Conservation (phyloP, 495 filamentous ascomycete species). For the Tuber indicum region DNA sequence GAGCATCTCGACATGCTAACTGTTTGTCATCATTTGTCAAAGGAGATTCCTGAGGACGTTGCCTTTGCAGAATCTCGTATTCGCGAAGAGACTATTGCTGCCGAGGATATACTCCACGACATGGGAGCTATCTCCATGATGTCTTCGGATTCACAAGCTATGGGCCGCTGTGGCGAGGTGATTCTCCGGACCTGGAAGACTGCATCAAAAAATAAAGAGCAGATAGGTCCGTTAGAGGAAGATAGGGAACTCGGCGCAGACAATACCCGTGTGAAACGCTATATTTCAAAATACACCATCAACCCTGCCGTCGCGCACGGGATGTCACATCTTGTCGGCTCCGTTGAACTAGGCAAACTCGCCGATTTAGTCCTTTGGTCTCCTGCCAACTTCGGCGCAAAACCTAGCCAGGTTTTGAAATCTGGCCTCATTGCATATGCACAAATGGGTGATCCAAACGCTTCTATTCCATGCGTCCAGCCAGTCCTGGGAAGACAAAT, state of each 20-base stretch:
- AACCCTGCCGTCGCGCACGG: constrained; percentile 94
- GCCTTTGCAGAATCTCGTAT: constrained; percentile 95
- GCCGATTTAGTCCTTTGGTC: constrained; percentile 91
- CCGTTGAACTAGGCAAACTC: constrained; percentile 80
- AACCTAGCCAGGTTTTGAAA: constrained; percentile 79
- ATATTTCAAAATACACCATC: constrained; percentile 95
- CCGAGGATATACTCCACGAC: constrained; percentile 95
- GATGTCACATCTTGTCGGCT: constrained; percentile 83
- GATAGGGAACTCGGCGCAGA: constrained; percentile 79
- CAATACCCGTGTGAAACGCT: constrained; percentile 88
- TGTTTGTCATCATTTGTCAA: constrained; percentile 92
- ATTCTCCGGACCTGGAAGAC: constrained; percentile 95
- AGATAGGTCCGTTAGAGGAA: constrained; percentile 68
- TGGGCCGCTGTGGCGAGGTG: constrained; percentile 95
- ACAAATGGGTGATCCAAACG: constrained; percentile 96
- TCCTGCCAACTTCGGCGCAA: constrained; percentile 78
- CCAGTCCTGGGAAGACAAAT: constrained; percentile 80
- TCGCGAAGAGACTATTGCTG: constrained; percentile 91
- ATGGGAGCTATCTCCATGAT: constrained; percentile 97
- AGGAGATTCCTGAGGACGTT: constrained; percentile 91
- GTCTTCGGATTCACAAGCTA: constrained; percentile 92
- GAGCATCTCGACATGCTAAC: constrained; percentile 99
- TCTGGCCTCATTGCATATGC: constrained; percentile 78
- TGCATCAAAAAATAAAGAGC: constrained; percentile 92
- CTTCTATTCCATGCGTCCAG: constrained; percentile 83